Base-by-base conservation (phyloP, 805 yeast genomes). In the Yamadazyma paraphyllophila region DNA sequence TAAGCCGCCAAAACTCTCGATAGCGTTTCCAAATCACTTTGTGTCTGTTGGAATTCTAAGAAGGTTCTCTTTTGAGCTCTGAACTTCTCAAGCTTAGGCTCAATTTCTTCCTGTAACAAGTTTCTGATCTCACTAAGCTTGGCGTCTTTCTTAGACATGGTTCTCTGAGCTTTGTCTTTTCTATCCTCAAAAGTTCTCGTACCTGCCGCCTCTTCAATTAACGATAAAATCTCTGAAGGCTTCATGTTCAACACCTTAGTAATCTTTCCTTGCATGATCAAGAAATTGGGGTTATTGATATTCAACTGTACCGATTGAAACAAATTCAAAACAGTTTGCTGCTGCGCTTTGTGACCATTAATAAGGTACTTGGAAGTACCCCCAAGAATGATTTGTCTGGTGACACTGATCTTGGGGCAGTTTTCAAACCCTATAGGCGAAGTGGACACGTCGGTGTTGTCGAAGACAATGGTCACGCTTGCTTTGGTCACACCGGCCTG, bases 401-500 rank as follows among this genome's bases (percentile, higher is more conserved):
- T 91, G 4, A 94, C 95, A 46, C 94, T 85, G 49, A 94, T 88
- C 58, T 86, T 85, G 11, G 83, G 69, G 41, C 83, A 74, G 37
- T 81, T 80, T 53, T 85, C 91, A 59, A 88, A 91, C 2, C 96
- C 97, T 44, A 89, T 84, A 0, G 99, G 99, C 0, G 92, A 81
- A 51, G 80, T 83, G 2, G 78, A 61, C 45, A 78, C 75, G 54
- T 92, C 97, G 10, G 77, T 58, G 58, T 94, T 95, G 65, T 92
- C 96, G 62, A 94, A 95, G 1, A 94, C 96, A 43, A 94, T 89
- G 0, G 98, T 91, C 1, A 94, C 99, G 58, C 94, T 84, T 1
- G 99, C 99, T 61, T 89, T 91, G 1, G 97, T 91, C 11, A 92
- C 92, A 53, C 98, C 98, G 0, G 99, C 98, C 63, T 94, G 99